Base-by-base conservation (phyloP, 768 basidiomycete species). In the Leccinum obscurum region DNA sequence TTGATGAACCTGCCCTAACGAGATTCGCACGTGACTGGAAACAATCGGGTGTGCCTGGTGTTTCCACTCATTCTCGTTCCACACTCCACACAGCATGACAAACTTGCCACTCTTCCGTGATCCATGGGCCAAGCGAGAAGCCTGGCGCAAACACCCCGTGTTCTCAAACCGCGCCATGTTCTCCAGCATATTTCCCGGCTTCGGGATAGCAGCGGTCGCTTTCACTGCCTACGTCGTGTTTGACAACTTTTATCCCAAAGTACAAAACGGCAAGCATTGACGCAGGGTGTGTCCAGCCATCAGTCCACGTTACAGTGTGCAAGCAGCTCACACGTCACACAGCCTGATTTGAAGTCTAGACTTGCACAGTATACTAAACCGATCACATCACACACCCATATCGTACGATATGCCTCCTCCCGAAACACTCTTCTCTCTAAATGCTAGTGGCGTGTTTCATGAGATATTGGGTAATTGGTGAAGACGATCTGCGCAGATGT, bases 51-150 rank as follows among this genome's bases (percentile, higher is more conserved):
- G 3, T 53, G 34, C 32, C 32, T 32, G 32, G 32, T 32, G 34
- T 14, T 5, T 13, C 4, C 34, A 35, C 34, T 44, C 6, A 15
- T 58, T 54, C 64, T 64, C 65, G 72, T 28, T 22, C 39, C 1
- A 52, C 22, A 50, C 14, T 34, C 32, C 34, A 35, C n/a, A 62
- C 64, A 72, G 70, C 67, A 89, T 90, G 86, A 68, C 84, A 55
- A 84, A 83, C 62, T 80, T 79, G 57, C 88, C 87, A n/a, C 78
- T 91, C 56, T 95, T 88, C 70, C 88, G 93, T 75, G 95, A 97
- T 73, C 93, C 94, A 54, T 97, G 95, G 95, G 92, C 92, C 22
- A 94, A 90, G 77, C 80, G 87, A 62, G 94, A 97, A 66, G 92
- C 93, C 41, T 97, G 93, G 94, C 83, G 95, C 68, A 93, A 88